phyloP scores from a whole-genome alignment of 2,329 filamentous ascomycete genomes.

The Colletotrichum eremochloae region DNA sequence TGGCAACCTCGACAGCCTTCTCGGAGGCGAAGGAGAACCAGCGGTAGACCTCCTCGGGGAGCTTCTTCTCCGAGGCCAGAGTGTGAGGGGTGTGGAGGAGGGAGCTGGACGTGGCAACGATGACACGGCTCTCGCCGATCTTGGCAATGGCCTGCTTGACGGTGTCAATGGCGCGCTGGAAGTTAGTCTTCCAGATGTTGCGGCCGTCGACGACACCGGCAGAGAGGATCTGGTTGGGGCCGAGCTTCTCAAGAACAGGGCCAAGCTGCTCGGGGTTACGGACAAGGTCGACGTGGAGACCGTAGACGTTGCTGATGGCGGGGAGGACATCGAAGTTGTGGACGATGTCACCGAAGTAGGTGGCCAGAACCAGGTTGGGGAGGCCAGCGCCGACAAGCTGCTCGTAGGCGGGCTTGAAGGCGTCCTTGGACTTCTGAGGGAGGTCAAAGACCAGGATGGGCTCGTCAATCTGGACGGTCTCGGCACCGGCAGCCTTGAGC shows the following conservation, averaged over 20 bases:
- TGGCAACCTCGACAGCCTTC: conserved; percentile 90
- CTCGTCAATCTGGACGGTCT: conserved; percentile 98
- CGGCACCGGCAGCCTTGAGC: conserved; percentile 96
- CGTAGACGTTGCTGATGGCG: conserved; percentile 72
- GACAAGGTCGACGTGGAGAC: conserved; percentile 94
- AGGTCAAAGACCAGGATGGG: conserved; percentile 96
- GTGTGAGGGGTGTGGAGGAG: conserved; percentile 99
- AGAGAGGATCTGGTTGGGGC: conserved; percentile 90
- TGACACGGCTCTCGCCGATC: conserved; percentile 96
- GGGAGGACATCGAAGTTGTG: conserved; percentile 96
- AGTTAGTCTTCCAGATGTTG: conserved; percentile 99
- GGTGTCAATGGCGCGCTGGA: conserved; percentile 92
- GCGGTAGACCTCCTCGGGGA: conserved; percentile 75
- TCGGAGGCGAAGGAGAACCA: conserved; percentile 99
- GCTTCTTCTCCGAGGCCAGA: conserved; percentile 97
- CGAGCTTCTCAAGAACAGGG: conserved; percentile 84
- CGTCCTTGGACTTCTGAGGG: conserved; percentile 88
- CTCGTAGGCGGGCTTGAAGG: conserved; percentile 98
- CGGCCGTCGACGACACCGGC: conserved; percentile 97
- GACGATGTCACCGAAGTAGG: conserved; percentile 99
- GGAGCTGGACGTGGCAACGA: conserved; percentile 96
- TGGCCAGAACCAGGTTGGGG: conserved; percentile 90
- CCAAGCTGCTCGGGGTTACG: conserved; percentile 98
- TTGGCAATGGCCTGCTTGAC: conserved; percentile 92
- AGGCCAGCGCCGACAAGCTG: conserved; percentile 84